phyloP scores from a whole-genome alignment of 2,329 filamentous ascomycete genomes.

The Botrytis fragariae region DNA sequence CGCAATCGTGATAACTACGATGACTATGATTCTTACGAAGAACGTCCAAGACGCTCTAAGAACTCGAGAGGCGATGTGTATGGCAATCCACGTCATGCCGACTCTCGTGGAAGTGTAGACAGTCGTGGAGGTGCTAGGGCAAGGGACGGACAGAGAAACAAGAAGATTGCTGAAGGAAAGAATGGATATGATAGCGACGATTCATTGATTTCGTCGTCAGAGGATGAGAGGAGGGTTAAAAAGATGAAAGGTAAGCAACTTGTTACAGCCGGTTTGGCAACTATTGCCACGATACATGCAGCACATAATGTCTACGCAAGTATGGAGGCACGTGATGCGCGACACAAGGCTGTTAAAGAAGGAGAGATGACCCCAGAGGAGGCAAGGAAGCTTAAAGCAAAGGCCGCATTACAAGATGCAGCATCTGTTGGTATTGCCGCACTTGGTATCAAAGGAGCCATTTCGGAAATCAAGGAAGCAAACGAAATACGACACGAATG shows the following conservation, averaged over 20 bases:
- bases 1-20: slow-evolving; percentile 29
- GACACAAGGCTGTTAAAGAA: slow-evolving; percentile 57
- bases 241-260: slow-evolving; percentile 66
- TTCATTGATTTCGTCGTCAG: slow-evolving; percentile 55
- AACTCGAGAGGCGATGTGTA: slow-evolving; percentile 30
- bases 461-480: slow-evolving; percentile 64
- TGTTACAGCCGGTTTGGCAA: slow-evolving; percentile 63
- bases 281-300: slow-evolving; percentile 67
- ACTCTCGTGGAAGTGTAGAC: slow-evolving; percentile 33
- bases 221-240: slow-evolving; percentile 61
- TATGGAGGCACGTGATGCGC: slow-evolving; percentile 61
- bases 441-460: slow-evolving; percentile 64
- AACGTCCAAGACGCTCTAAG: slow-evolving; percentile 18
- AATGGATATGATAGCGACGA: slow-evolving; percentile 43
- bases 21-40: slow-evolving; percentile 31
- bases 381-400: slow-evolving; percentile 60
- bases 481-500: slow-evolving; percentile 58
- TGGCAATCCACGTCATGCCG: slow-evolving; percentile 34
- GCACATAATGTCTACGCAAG: slow-evolving; percentile 63
- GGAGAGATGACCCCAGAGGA: slow-evolving; percentile 62
- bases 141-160: slow-evolving; percentile 33
- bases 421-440: slow-evolving; percentile 66
- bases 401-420: slow-evolving; percentile 61
- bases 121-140: slow-evolving; percentile 26
- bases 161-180: slow-evolving; percentile 36